Conservation (phyloP, 2,329 filamentous ascomycete genomes). For the Zymoseptoria ardabiliae region DNA sequence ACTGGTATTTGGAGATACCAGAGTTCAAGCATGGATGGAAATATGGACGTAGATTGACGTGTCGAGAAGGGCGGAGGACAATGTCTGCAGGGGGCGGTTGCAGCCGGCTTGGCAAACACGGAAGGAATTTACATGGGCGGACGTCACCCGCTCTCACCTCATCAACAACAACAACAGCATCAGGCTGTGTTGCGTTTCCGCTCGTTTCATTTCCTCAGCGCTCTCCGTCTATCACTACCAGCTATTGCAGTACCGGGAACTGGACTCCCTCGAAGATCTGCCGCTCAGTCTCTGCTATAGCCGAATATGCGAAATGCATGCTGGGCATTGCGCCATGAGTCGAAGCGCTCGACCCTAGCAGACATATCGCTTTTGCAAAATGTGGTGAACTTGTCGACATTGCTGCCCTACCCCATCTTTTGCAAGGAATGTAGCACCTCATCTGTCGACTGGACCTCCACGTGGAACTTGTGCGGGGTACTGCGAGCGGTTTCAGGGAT, state of each 20-base stretch:
- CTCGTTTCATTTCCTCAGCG: too few relatives aligned
- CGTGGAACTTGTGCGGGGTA: background rate
- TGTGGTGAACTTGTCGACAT: too few relatives aligned
- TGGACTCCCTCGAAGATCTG: too few relatives aligned
- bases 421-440: background rate
- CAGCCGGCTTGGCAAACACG: background rate
- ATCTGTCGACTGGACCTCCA: background rate
- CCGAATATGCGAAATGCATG: background rate
- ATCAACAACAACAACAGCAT: background rate
- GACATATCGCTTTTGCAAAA: conserved; percentile 8
- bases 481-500: background rate
- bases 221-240: too few relatives aligned
- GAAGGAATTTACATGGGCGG: background rate
- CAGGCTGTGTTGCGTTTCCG: background rate
- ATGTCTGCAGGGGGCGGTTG: background rate
- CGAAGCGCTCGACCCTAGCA: background rate
- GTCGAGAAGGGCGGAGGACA: too few relatives aligned
- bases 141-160: background rate
- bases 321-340: background rate
- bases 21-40: too few relatives aligned
- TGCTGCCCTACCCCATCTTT: background rate
- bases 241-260: too few relatives aligned
- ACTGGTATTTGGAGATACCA: too few relatives aligned
- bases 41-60: too few relatives aligned
- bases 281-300: too few relatives aligned